These are phyloP conservation scores for Papiliotrema nemorosa DNA, from an alignment of 1,284 basidiomycete species.

Conservation along the genomic window DNA sequence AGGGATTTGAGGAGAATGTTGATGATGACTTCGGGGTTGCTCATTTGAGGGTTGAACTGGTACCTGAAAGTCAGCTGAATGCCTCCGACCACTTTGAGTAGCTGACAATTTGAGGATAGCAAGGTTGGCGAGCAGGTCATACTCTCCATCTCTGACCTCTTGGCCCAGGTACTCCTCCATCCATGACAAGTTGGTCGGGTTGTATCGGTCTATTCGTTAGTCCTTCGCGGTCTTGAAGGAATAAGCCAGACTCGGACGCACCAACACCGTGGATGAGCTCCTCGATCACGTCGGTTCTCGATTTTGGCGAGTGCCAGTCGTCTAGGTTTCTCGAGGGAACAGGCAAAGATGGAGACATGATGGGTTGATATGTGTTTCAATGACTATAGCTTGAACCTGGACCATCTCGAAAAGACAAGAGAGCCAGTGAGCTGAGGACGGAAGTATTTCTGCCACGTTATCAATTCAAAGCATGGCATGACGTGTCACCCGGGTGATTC, in stretches of 20 bases:
- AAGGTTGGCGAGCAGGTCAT: constrained; percentile 89
- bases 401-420: background rate
- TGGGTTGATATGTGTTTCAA: background rate
- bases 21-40: constrained; percentile 87
- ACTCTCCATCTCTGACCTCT: constrained; percentile 83
- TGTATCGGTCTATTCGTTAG: constrained; percentile 73
- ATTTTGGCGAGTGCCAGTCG: constrained; percentile 58
- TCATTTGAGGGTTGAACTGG: constrained; percentile 92
- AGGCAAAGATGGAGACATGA: constrained; percentile 32
- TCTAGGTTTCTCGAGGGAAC: constrained; percentile 36
- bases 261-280: constrained; percentile 88
- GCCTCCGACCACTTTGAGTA: background rate
- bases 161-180: constrained; percentile 93
- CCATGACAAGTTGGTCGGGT: constrained; percentile 85
- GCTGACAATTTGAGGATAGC: constrained; percentile 69
- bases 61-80: constrained; percentile 58
- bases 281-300: constrained; percentile 78
- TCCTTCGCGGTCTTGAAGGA: background rate
- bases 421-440: background rate
- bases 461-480: background rate
- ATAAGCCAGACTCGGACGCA: constrained; percentile 48
- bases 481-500: background rate
- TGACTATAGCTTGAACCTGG: background rate
- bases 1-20: constrained; percentile 93
- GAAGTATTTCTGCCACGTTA: background rate